Base-by-base conservation (phyloP, 2,329 filamentous ascomycete species). In the Cladophialophora immunda region DNA sequence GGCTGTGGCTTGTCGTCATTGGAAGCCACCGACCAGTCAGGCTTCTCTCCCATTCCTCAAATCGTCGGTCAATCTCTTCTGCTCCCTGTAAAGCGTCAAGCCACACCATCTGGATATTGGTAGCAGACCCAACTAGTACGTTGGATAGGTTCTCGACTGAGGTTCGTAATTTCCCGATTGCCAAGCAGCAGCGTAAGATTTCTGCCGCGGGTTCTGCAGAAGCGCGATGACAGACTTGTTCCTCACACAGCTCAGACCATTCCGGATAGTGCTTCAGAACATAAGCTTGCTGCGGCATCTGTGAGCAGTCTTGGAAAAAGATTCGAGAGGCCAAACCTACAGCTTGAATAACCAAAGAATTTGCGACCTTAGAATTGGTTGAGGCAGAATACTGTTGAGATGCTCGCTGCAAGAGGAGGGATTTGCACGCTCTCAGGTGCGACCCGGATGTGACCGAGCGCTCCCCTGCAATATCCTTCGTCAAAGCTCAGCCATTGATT, bases 201-300 rank as follows among this genome's bases (percentile, higher is more conserved):
- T 50, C 25, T 13, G 38, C 25, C 1, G 38, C 57, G n/a, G 41
- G 57, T n/a, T 50, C 25, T 47, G 57, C 57, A 30, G 57, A 59
- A 30, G 57, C 57, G 22, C 57, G 34, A 50, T 27, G 7, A 47
- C 38, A 50, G 38, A 59, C 25, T 30, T 34, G 57, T 15, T 59
- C 57, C 17, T 19, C 38, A n/a, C 30, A 50, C 41, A 32, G 57
- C 17, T 50, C 57, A 19, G 57, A 59, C 8, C 57, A 59, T 13
- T 50, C 8, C 41, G 45, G 4, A n/a, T 47, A 50, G 38, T 30
- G 19, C 9, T 59, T 30, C 36, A 50, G 38, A 4, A 59, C 38
- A 25, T 59, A 50, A 27, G 22, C 36, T 58, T 58, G 34, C 56
- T 58, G 22, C 25, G 9, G 1, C 6, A 22, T 25, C 34, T 38